phyloP scores from a whole-genome alignment of 805 yeast species.

The Metschnikowia arizonensis region DNA sequence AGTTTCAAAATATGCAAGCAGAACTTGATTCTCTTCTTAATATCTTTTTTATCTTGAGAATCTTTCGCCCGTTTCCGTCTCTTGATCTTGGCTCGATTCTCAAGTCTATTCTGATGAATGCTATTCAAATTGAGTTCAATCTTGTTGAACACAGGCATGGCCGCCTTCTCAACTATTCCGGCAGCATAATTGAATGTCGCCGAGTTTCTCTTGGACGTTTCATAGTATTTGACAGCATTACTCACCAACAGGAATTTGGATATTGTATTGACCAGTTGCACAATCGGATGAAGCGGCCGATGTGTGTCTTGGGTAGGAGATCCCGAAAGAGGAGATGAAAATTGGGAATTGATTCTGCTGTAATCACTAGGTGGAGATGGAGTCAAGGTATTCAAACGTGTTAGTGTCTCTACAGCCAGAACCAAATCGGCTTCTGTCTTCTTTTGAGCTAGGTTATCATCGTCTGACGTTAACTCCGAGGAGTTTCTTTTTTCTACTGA shows the following conservation, averaged over 20 bases:
- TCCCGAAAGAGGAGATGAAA: slow-evolving; percentile 14
- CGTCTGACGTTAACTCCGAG: neutral
- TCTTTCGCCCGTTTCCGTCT: slow-evolving; percentile 10
- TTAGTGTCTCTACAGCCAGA: slow-evolving; percentile 40
- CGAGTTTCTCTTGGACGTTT: slow-evolving; percentile 42
- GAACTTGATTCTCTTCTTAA: slow-evolving; percentile 70
- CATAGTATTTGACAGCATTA: slow-evolving; percentile 47
- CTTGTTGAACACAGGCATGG: slow-evolving; percentile 49
- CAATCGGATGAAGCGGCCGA: slow-evolving; percentile 34
- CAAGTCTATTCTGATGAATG: slow-evolving; percentile 30
- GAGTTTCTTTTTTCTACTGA: neutral
- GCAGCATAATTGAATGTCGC: slow-evolving; percentile 58
- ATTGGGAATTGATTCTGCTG: slow-evolving; percentile 8
- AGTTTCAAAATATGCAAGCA: slow-evolving; percentile 74
- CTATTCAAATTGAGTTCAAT: slow-evolving; percentile 44
- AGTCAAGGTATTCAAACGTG: slow-evolving; percentile 29
- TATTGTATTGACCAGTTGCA: slow-evolving; percentile 35
- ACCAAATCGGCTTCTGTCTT: slow-evolving; percentile 26
- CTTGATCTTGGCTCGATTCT: slow-evolving; percentile 17
- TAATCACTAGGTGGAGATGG: slow-evolving; percentile 19
- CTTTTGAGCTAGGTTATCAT: neutral
- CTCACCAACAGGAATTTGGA: slow-evolving; percentile 41
- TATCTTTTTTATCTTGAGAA: slow-evolving; percentile 44
- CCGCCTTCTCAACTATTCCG: slow-evolving; percentile 53
- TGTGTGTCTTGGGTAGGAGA: slow-evolving; percentile 13